Evolutionary conservation across 2,329 filamentous ascomycete species (phyloP).

Genomic region (Alternaria arborescens): DNA sequence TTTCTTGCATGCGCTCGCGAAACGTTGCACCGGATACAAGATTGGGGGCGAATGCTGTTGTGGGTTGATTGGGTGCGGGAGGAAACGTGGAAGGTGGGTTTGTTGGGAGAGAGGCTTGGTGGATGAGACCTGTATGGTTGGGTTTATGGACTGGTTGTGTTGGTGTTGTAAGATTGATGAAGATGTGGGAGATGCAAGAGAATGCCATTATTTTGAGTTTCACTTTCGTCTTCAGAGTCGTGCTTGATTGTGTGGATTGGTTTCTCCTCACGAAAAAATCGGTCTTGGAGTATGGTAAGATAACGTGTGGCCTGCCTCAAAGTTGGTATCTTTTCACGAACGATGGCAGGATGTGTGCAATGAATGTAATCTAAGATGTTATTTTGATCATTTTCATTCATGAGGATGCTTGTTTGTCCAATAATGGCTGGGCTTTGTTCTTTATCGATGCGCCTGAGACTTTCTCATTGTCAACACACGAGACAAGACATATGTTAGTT

Average conservation of each 20-base stretch:
- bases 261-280: neutral
- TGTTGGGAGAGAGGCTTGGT: neutral
- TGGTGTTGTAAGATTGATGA: neutral
- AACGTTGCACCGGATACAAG: neutral
- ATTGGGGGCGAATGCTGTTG: neutral
- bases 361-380: too few relatives aligned
- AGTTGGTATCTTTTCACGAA: neutral
- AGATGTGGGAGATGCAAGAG: neutral
- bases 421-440: neutral
- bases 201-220: neutral
- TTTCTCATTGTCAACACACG: neutral
- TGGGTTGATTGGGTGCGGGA: neutral
- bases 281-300: neutral
- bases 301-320: neutral
- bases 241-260: fast-evolving
- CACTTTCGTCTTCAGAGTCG: neutral
- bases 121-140: neutral
- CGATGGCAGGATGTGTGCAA: neutral
- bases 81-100: neutral
- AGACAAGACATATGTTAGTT: neutral
- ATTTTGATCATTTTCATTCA: neutral
- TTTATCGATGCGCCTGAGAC: neutral
- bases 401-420: neutral
- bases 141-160: neutral
- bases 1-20: neutral